Evolutionary conservation across 2,329 filamentous ascomycete genomes (phyloP), one percentile per base, ranked within the genome.

Genomic region (Fusarium sp.): DNA sequence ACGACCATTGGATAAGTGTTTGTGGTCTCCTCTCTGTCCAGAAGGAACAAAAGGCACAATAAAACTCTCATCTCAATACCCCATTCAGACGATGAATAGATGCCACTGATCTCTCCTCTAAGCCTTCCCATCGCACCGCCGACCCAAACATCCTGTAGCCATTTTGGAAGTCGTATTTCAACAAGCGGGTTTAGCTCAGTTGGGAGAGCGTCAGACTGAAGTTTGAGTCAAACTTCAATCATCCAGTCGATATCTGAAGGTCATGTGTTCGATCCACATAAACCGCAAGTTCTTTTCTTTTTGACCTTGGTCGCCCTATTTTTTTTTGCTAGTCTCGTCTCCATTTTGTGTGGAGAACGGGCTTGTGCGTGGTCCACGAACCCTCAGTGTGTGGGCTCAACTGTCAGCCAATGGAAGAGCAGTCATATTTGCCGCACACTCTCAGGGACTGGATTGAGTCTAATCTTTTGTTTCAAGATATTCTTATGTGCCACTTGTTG

Each of bases 251-350:
- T 74, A 78, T 78, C 76, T 78, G 76, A 78, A 78, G 76, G 76
- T 78, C 76, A 36, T 78, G 76, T 78, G 76, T 78, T 78, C 76
- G 75, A 78, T 78, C 76, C 76, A 78, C 76, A 78, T 35, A 78
- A 78, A 73, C 76, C 76, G 76, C 76, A 78, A 22, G 29, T 35
- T 17, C 0, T 16, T 55, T 20, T 59, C 67, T 76, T 77, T 24
- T 55, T 51, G 24, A 51, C 17, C 27, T 51, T 31, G 27, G 10
- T 29, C 27, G 27, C 27, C 20, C 14, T 51, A 51, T 51, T 51
- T 51, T 51, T 51, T 51, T 51, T 51, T 51, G 24, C 24, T 49
- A 51, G 27, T 6, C 10, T 17, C 5, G n/a, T 31, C 46, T 31
- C 22, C 42, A 46, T n/a, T 31, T 51, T 31, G 27, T 51, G 46